These are phyloP conservation scores for Suillus tomentosus DNA, from an alignment of 768 basidiomycete species.

Conservation along the genomic window DNA sequence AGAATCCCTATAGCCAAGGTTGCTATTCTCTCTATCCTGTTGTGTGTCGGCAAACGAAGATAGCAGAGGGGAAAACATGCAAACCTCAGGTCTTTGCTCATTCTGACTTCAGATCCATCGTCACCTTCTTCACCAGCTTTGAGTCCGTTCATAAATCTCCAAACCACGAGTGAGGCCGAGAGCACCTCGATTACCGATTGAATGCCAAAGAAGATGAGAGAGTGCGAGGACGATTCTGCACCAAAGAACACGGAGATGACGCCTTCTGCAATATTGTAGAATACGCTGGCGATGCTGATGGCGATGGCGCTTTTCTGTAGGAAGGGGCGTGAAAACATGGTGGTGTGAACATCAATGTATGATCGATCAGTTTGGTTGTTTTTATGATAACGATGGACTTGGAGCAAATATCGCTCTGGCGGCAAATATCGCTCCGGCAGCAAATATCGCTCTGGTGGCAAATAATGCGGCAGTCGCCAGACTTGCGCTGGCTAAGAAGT, in stretches of 20 bases:
- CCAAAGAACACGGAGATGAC: constrained; percentile 47
- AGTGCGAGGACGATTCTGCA: constrained; percentile 43
- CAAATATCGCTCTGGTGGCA: neutral
- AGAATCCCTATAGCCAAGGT: constrained; percentile 39
- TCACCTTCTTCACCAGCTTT: constrained; percentile 36
- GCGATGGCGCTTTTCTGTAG: constrained; percentile 40
- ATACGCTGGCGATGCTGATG: constrained; percentile 43
- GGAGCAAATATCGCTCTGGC: neutral
- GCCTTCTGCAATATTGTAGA: constrained; percentile 45
- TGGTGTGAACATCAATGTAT: neutral
- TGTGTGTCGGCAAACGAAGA: neutral
- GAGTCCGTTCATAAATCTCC: constrained; percentile 41
- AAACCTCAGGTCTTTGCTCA: constrained; percentile 11
- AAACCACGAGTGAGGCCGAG: constrained; percentile 45
- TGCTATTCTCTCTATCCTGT: constrained; percentile 40
- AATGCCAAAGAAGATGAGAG: constrained; percentile 51
- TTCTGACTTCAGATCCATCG: constrained; percentile 18
- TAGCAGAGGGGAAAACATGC: neutral
- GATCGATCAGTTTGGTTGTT: constrained; percentile 1
- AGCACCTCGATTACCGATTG: constrained; percentile 50
- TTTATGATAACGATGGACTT: neutral
- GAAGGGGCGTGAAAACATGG: constrained; percentile 30
- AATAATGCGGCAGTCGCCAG: too few species aligned
- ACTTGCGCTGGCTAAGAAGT: too few species aligned
- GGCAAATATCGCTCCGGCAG: neutral